Conservation (phyloP, 176 grass and related monocot genomes). For the Stipa capillata region DNA sequence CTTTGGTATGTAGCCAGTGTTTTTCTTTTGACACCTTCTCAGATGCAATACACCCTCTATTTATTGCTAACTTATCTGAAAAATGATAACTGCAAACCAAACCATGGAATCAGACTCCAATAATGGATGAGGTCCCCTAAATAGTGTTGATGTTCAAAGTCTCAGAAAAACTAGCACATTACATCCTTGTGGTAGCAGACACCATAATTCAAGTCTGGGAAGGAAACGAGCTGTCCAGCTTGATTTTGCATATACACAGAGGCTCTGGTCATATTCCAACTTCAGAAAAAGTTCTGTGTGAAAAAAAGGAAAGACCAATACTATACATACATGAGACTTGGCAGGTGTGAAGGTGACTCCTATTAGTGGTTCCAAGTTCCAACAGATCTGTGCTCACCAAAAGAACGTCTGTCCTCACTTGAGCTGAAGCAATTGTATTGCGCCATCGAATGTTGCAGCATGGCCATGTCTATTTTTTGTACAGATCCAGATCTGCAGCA, state of each 20-base stretch:
- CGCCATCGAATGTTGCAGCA: background rate
- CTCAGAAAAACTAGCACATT: background rate
- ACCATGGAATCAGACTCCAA: background rate
- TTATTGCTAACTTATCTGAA: no score
- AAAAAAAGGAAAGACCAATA: background rate
- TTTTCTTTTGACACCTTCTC: background rate
- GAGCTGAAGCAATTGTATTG: background rate
- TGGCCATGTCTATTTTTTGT: constrained; percentile 18
- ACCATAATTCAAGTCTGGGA: background rate
- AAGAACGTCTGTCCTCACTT: constrained; percentile 4
- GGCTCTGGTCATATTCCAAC: background rate
- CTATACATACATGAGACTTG: background rate
- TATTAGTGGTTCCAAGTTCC: constrained; percentile 17
- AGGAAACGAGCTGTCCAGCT: background rate
- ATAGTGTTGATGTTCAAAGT: background rate
- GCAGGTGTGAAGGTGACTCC: background rate
- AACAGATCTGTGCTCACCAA: constrained; percentile 8
- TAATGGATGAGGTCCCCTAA: background rate
- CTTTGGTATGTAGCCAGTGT: background rate
- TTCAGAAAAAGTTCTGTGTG: background rate
- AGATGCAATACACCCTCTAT: background rate
- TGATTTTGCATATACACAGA: background rate
- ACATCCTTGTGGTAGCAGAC: background rate
- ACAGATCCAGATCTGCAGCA: constrained; percentile 8
- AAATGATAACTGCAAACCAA: no score